A percentile compares a stretch with the other conserved stretches of the same genome.
Evolutionary conservation across 1,284 basidiomycete genomes (phyloP).

Genomic region (Phlebopus sp.): DNA sequence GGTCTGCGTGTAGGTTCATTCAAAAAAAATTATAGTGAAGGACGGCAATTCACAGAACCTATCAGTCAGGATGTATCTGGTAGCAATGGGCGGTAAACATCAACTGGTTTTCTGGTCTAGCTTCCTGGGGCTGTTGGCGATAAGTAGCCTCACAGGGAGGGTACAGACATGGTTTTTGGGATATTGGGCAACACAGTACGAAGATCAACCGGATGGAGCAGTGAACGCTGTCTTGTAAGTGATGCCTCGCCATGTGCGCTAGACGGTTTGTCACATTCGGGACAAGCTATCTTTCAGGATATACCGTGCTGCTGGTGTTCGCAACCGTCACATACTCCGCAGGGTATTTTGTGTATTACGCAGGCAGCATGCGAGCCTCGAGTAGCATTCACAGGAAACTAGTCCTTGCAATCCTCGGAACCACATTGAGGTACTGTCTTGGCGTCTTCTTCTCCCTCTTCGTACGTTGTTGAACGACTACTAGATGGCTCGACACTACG

Average conservation of each 20-base stretch:
- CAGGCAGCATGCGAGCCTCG: constrained; percentile 52
- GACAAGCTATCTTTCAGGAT: constrained; percentile 39
- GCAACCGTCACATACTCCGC: constrained; percentile 23
- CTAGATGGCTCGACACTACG: constrained; percentile 50
- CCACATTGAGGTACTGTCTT: constrained; percentile 44
- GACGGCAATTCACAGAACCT: not conserved
- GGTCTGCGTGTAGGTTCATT: constrained; percentile 33
- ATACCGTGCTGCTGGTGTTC: constrained; percentile 25
- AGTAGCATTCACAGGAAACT: constrained; percentile 55
- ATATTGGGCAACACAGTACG: constrained; percentile 51
- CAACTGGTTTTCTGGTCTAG: constrained; percentile 39
- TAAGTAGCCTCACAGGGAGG: constrained; percentile 26
- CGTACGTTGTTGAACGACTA: not conserved
- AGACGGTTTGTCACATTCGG: not conserved
- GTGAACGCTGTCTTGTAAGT: constrained; percentile 34
- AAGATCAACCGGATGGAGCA: constrained; percentile 27
- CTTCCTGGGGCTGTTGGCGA: constrained; percentile 27
- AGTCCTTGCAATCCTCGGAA: constrained; percentile 53
- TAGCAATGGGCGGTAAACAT: constrained; percentile 40
- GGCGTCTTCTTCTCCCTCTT: not conserved
- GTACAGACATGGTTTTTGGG: constrained; percentile 53
- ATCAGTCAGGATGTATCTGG: constrained; percentile 36
- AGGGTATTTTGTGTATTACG: constrained; percentile 35
- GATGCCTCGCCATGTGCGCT: not conserved
- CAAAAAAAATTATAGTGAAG: not conserved